Evolutionary conservation across 139 green algal species (phyloP), one percentile per base, ranked within the genome.

Genomic region (Asterochloris erici): DNA sequence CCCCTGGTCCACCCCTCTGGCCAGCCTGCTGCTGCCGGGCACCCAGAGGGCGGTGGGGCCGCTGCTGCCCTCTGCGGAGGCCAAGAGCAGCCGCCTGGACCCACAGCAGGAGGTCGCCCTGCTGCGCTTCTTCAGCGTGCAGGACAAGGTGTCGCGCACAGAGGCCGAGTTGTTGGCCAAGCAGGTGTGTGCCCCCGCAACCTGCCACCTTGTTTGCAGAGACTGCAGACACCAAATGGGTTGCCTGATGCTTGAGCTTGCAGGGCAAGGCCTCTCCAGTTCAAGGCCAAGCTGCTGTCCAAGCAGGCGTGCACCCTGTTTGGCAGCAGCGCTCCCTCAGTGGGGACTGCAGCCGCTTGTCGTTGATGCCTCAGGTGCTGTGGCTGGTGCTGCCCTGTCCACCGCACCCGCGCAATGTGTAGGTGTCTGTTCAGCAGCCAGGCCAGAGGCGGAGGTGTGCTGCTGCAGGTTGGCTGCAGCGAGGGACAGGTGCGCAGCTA

Each of bases 401-500:
- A 54, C 4, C 38, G 38, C 38, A 54, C 38, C 38, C 38, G 6
- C 4, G 2, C 38, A 54, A 2, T 54, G 38, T 54, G 4, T 54
- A 54, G 38, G 38, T 54, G 38, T 54, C 38, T 54, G 38, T 54
- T 54, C 38, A 54, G 38, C 38, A 71, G 21, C 21, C 66, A 71
- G 66, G 21, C 4, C 66, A 4, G 10, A 9, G 21, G 66, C 66
- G 10, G 1, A 21, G 19, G 66, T 71, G 66, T 71, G 21, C 66
- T 54, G 15, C 38, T 24, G 60, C 79, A 85, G 81, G 64, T 29
- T 28, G 69, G 60, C 28, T 85, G 81, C 64, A 68, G 27, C 13
- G 81, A 85, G 64, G 63, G 75, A n/a, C 63, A 74, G 63, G 81
- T 85, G 13, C 81, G 81, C 23, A n/a, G 70, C 17, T 81, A 85